Percentiles rank a stretch among this genome's conserved stretches.
phyloP scores from a whole-genome alignment of 1,284 basidiomycete genomes.

The Ceratobasidium sp. region DNA sequence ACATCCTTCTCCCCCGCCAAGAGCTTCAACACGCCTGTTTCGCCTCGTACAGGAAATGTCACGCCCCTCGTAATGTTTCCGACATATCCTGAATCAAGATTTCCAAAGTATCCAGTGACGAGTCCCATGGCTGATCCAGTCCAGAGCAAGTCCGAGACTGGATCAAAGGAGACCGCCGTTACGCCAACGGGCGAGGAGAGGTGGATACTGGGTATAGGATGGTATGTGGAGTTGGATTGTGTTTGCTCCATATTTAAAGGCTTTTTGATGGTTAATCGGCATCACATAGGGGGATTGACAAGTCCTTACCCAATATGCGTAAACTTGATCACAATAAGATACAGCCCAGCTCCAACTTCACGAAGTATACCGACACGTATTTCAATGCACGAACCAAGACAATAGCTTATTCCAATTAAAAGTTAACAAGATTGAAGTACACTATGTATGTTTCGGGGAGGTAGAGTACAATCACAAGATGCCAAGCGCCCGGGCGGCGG shows the following conservation, averaged over 20 bases:
- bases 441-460: not conserved
- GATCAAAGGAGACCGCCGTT: constrained; percentile 85
- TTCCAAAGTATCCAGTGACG: constrained; percentile 75
- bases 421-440: not conserved
- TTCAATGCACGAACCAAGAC: not conserved
- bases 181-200: constrained; percentile 27
- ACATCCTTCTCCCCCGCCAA: constrained; percentile 78
- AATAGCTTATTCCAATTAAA: constrained; percentile 7
- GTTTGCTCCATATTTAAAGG: constrained; percentile 12
- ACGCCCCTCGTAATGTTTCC: constrained; percentile 64
- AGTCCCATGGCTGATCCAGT: constrained; percentile 78
- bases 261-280: not conserved
- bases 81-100: constrained; percentile 49
- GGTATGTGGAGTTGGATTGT: constrained; percentile 32
- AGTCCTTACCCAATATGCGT: constrained; percentile 7
- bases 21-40: constrained; percentile 71
- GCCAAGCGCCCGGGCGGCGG: not conserved
- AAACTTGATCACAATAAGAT: not conserved
- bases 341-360: not conserved
- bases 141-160: constrained; percentile 90
- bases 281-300: not conserved
- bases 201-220: constrained; percentile 32
- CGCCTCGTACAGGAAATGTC: constrained; percentile 66
- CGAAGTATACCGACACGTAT: no score
- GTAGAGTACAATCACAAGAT: constrained; percentile 3